Evolutionary conservation across 306 rosid genomes (phyloP), one percentile per base, ranked within the genome.

Genomic region (Rosa persica): DNA sequence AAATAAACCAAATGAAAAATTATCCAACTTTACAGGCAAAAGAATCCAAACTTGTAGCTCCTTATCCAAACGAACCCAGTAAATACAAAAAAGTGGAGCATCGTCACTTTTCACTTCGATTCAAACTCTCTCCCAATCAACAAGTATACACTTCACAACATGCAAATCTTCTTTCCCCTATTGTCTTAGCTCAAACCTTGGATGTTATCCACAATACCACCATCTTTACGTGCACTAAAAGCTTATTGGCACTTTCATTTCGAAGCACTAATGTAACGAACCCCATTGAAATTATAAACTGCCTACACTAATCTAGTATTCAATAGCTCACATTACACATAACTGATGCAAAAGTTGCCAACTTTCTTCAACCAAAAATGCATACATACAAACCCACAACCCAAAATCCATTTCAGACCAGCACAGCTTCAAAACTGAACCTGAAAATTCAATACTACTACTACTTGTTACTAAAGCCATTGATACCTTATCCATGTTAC

Each of bases 401-500:
- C 74, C 67, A 67, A 20, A 67, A 23, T 19, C 42, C 40, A 58
- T 22, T 30, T n/a, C 65, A 52, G 15, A 20, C 36, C 15, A 4
- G 22, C 15, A 55, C 34, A 20, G 52, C 42, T 10, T 22, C 72
- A 62, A 76, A 30, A 7, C 48, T 61, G 12, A 43, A 68, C 20
- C 6, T 46, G 34, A 23, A 67, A 76, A 34, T 38, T 5, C 36
- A 64, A 47, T n/a, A n/a, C 48, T 43, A 25, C 5, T 72, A 44
- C 47, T 20, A 49, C 30, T 39, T 11, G 9, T n/a, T 71, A 78
- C 23, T 7, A 69, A 55, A 73, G 22, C 38, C 3, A 20, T 9
- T 0, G 19, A 22, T 58, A 95, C 99, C 97, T 96, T 96, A 72
- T 96, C 98, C 99, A 96, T 96, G 89, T 93, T 96, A 51, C 98